A percentile compares a stretch with the other conserved stretches of the same genome.
Evolutionary conservation across 2,329 filamentous ascomycete species (phyloP).

Genomic region (Corinectria fuckeliana): DNA sequence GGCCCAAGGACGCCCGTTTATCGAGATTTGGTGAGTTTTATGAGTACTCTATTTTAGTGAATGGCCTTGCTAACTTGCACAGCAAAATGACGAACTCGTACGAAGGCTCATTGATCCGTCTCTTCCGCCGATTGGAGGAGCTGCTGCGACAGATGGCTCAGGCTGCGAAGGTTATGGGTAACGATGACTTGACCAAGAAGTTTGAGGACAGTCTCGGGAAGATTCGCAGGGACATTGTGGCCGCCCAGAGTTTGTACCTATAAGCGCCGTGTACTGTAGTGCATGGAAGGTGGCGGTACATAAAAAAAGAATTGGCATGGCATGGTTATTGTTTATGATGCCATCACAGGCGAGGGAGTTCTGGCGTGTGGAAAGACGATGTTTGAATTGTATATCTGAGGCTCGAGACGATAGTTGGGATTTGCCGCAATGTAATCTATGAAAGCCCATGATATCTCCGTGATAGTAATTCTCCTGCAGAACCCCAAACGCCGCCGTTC

Average conservation of each 20-base stretch:
- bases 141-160: constrained; percentile 93
- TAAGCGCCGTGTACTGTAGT: constrained; percentile 48
- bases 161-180: constrained; percentile 97
- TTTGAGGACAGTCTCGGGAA: constrained; percentile 87
- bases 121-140: constrained; percentile 95
- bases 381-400: constrained; percentile 15
- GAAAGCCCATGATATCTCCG: constrained; percentile 21
- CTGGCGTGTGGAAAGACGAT: constrained; percentile 31
- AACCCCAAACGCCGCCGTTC: constrained; percentile 12
- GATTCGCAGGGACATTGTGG: constrained; percentile 92
- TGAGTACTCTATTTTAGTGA: background rate
- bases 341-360: constrained; percentile 34
- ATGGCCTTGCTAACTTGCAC: constrained; percentile 30
- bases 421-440: constrained; percentile 29
- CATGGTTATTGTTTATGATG: constrained; percentile 32
- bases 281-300: constrained; percentile 1
- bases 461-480: constrained; percentile 10
- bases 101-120: constrained; percentile 92
- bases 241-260: constrained; percentile 91
- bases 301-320: constrained; percentile 15
- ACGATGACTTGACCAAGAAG: constrained; percentile 88
- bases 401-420: constrained; percentile 11
- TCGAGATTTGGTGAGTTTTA: constrained; percentile 85
- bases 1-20: constrained; percentile 89
- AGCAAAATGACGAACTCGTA: constrained; percentile 99